Percentiles rank a stretch among this genome's conserved stretches.
phyloP scores from a whole-genome alignment of 176 grass and related monocot species.

The Cenchrus americanus region DNA sequence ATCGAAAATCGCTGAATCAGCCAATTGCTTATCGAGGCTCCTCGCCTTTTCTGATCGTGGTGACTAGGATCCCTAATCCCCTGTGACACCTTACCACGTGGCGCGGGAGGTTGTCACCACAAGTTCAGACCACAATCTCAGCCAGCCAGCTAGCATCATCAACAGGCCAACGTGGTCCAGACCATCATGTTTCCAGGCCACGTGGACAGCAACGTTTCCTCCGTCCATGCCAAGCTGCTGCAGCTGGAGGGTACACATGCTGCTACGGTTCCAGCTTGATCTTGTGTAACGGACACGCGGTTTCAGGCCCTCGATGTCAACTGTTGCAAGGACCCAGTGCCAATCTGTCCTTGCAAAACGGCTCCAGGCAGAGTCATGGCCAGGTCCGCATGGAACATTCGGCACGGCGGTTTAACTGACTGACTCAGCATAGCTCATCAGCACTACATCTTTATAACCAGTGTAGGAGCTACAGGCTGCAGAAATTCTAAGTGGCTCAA shows the following conservation, averaged over 20 bases:
- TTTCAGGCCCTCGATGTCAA: not conserved
- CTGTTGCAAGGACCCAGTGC: not conserved
- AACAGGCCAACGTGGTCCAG: slow-evolving; percentile 1
- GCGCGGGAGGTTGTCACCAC: not conserved
- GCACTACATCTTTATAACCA: slow-evolving; percentile 48
- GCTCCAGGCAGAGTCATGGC: not conserved
- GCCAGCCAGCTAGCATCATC: slow-evolving; percentile 20
- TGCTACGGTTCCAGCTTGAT: not conserved
- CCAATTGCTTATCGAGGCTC: not conserved
- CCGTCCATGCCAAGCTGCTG: not conserved
- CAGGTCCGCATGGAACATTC: slow-evolving; percentile 24
- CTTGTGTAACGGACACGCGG: not conserved
- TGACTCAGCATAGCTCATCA: slow-evolving; percentile 28
- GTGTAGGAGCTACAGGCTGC: slow-evolving; percentile 53
- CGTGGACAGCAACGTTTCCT: not conserved
- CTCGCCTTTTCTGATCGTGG: not conserved
- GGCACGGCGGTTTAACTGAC: not conserved
- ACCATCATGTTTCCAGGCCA: not conserved
- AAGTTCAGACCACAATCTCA: not conserved
- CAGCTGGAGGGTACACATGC: not conserved
- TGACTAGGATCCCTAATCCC: slow-evolving; percentile 7
- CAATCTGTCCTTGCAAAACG: slow-evolving; percentile 11
- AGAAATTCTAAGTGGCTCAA: slow-evolving; percentile 34
- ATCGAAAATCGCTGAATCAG: not conserved
- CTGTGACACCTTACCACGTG: not conserved